Evolutionary conservation across 805 yeast species (phyloP).

Genomic region (Kodamaea kakaduensis): DNA sequence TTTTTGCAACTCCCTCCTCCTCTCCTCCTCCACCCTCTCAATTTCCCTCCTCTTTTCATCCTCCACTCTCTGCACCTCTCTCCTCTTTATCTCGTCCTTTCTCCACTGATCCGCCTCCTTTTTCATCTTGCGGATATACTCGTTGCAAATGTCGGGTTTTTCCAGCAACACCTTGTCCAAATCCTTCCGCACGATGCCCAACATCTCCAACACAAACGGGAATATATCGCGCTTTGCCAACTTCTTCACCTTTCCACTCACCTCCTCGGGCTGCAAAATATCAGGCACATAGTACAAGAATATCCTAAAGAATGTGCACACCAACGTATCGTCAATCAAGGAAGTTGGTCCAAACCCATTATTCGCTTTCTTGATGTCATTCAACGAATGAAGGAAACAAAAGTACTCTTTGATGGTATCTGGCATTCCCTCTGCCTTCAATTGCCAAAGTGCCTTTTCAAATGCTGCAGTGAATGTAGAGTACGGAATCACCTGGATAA

Average conservation of each 20-base stretch:
- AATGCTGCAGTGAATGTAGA: slow-evolving; percentile 41
- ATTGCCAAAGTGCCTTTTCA: slow-evolving; percentile 23
- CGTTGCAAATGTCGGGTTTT: slow-evolving; percentile 29
- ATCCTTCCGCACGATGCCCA: slow-evolving; percentile 25
- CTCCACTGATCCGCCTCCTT: slow-evolving; percentile 4
- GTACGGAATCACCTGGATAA: slow-evolving; percentile 43
- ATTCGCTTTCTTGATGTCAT: slow-evolving; percentile 65
- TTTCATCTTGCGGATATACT: slow-evolving; percentile 7
- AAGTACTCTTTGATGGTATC: slow-evolving; percentile 35
- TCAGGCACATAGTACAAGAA: slow-evolving; percentile 25
- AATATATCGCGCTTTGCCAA: slow-evolving; percentile 41
- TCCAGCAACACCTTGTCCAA: slow-evolving; percentile 5
- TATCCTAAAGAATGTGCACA: slow-evolving; percentile 54
- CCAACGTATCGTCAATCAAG: slow-evolving; percentile 66
- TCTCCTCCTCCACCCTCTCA: neutral
- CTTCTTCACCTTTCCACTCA: slow-evolving; percentile 27
- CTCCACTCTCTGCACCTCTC: neutral
- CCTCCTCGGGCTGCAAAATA: slow-evolving; percentile 22
- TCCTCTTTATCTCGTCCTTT: neutral
- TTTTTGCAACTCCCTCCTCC: neutral
- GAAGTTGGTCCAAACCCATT: slow-evolving; percentile 81
- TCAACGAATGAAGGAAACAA: slow-evolving; percentile 45
- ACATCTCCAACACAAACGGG: slow-evolving; percentile 36
- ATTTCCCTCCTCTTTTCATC: neutral
- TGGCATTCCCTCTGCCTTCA: slow-evolving; percentile 31